Evolutionary conservation across 441 rosid species (phyloP).

Genomic region (Arabidopsis hybrid): DNA sequence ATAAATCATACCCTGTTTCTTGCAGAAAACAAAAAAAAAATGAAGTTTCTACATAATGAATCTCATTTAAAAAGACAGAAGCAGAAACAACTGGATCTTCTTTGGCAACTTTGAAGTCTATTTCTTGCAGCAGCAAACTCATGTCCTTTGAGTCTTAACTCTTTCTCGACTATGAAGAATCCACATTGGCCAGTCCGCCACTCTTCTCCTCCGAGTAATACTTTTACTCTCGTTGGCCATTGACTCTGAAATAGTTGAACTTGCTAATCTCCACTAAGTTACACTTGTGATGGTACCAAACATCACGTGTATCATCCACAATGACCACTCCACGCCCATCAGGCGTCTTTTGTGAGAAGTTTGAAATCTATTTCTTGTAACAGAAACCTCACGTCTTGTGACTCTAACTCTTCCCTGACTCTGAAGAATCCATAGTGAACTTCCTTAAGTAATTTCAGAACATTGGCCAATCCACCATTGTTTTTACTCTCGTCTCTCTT

Average conservation of each 20-base stretch:
- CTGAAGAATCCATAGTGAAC: constrained; percentile 4
- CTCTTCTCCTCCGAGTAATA: too few species aligned
- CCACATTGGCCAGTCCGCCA: neutral
- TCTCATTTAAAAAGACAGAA: neutral
- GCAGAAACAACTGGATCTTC: too few species aligned
- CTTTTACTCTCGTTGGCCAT: too few species aligned
- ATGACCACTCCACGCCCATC: neutral
- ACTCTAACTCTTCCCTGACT: neutral
- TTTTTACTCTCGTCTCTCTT: neutral
- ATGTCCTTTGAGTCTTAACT: neutral
- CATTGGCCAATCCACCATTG: neutral
- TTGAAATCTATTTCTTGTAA: neutral
- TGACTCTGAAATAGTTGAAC: neutral
- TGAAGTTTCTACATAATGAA: neutral
- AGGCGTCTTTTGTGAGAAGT: neutral
- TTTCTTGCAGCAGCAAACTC: neutral
- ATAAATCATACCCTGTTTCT: neutral
- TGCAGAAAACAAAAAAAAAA: neutral
- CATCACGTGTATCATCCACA: neutral
- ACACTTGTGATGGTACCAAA: neutral
- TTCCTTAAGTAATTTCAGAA: constrained; percentile 13
- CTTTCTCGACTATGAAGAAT: constrained; percentile 1
- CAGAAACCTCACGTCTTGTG: neutral
- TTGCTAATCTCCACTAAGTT: neutral
- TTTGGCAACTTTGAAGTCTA: too few species aligned